Base-by-base conservation (phyloP, 164 flowering plant genomes). In the Stephania japonica region DNA sequence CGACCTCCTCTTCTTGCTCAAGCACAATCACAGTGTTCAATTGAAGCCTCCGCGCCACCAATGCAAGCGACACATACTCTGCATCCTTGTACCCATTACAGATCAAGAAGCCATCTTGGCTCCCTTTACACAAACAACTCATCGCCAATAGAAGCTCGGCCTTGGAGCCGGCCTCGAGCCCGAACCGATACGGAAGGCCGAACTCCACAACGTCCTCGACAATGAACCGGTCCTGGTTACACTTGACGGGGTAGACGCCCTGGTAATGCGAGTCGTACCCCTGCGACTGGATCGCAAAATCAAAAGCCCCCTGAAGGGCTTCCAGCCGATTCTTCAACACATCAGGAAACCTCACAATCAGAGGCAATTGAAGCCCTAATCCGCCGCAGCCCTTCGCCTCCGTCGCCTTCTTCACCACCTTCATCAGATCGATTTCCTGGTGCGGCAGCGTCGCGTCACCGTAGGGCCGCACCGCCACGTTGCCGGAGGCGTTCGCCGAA, bases 241-340 rank as follows among this genome's bases (percentile, higher is more conserved):
- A 93, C 78, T 96, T 96, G 67, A 96, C 98, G 0, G 99, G 99
- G 68, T 88, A 96, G 23, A 96, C 98, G 5, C 99, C 99, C 75
- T 93, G 98, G 87, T 96, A 96, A 78, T 90, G 98, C 21, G 95
- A 81, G 16, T 65, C 86, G 72, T 92, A 96, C 3, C 85, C 87
- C 10, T 85, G 86, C 0, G 92, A 84, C 24, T 78, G 75, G 16
- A 96, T 75, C 1, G 97, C 97, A 14, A 44, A 78, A 25, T 93
- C 88, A 53, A 96, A 96, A 2, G 99, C 94, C 4, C 86, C 83
- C 19, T 93, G 92, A 7, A 96, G 94, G 3, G 93, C 88, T 47
- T 86, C 90, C 10, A 96, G 82, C 24, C 99, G 84, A 81, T 90
- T 78, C 78, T 87, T 86, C 53, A 96, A 87, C 19, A 96, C 90